phyloP scores from a whole-genome alignment of 352 stramenopile species.

The Globisporangium yorkense region DNA sequence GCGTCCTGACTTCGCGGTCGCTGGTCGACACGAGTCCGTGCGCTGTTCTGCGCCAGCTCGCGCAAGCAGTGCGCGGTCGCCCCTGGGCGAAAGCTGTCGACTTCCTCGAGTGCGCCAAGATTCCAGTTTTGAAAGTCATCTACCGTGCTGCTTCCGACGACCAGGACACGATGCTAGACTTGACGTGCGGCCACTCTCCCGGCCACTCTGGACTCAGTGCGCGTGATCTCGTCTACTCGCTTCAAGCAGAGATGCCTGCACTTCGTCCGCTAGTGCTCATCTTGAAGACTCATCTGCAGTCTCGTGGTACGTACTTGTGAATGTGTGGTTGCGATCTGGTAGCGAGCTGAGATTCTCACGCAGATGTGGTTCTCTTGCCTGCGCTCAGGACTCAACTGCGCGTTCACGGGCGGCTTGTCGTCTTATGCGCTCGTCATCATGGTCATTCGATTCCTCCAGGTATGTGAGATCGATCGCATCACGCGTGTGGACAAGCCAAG shows the following conservation, averaged over 20 bases:
- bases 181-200: constrained; percentile 92
- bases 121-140: constrained; percentile 95
- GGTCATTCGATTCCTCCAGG: constrained; percentile 92
- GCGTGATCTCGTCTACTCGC: constrained; percentile 89
- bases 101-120: constrained; percentile 91
- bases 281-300: constrained; percentile 86
- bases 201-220: constrained; percentile 93
- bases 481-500: background rate
- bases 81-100: constrained; percentile 87
- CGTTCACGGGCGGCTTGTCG: constrained; percentile 94
- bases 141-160: constrained; percentile 19
- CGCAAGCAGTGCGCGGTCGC: constrained; percentile 72
- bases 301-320: constrained; percentile 26
- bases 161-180: constrained; percentile 82
- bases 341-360: constrained; percentile 2
- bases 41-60: constrained; percentile 87
- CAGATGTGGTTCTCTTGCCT: constrained; percentile 8
- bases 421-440: constrained; percentile 95
- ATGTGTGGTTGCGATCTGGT: no score
- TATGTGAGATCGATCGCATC: constrained; percentile 12
- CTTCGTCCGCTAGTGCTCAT: constrained; percentile 93
- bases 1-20: constrained; percentile 90
- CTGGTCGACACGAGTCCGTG: constrained; percentile 69
- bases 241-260: constrained; percentile 89
- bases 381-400: constrained; percentile 83